Conservation (phyloP, 129 eudicot genomes). For the Logfia minima region DNA sequence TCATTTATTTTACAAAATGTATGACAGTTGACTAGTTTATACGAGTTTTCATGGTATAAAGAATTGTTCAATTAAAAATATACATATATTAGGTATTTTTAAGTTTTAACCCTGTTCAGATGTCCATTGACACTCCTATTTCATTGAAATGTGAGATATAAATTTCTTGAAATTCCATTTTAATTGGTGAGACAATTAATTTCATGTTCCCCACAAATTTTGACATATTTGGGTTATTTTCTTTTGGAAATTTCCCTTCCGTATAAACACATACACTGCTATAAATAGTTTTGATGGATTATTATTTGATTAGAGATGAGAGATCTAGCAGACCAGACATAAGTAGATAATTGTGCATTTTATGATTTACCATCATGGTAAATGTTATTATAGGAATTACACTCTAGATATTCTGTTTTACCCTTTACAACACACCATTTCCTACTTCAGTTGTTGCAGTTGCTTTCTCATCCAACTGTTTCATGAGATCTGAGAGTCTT, state of each 20-base stretch:
- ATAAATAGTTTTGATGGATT: background rate
- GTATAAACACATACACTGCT: background rate
- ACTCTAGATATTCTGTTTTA: background rate
- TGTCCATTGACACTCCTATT: background rate
- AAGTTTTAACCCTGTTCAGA: too few species aligned
- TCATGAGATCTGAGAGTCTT: conserved; percentile 58
- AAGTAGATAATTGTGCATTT: background rate
- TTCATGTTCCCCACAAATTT: too few species aligned
- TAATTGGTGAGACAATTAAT: too few species aligned
- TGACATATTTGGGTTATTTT: too few species aligned
- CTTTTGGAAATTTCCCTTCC: background rate
- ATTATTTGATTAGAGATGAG: background rate
- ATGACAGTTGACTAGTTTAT: background rate
- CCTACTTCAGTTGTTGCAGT: background rate
- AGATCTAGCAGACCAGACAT: background rate
- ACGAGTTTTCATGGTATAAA: background rate
- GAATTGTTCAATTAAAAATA: too few species aligned
- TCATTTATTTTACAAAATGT: background rate
- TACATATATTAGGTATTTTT: background rate
- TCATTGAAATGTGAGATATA: background rate
- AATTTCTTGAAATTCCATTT: background rate
- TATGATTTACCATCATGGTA: background rate
- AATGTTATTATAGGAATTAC: background rate
- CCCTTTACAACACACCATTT: background rate
- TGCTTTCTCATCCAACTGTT: conserved; percentile 24